phyloP scores from a whole-genome alignment of 768 basidiomycete species.

The Trametes meyenii region DNA sequence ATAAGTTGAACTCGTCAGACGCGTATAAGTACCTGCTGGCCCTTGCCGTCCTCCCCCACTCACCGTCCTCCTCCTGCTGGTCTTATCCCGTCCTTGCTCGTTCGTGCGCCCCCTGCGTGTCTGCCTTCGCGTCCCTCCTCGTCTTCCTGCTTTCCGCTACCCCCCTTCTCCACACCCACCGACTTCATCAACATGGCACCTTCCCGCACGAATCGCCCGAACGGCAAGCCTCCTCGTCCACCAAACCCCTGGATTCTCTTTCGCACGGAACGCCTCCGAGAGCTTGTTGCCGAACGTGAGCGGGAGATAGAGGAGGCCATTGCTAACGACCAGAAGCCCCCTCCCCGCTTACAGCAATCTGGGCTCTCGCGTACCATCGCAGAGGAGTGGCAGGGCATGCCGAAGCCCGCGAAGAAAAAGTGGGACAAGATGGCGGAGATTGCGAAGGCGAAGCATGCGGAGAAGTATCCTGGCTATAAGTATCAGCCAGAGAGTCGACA shows the following conservation, averaged over 20 bases:
- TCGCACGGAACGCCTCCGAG: constrained; percentile 18
- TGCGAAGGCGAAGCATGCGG: constrained; percentile 29
- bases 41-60: constrained; percentile 3
- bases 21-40: constrained; percentile 11
- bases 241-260: constrained; percentile 28
- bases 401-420: neutral
- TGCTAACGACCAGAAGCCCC: too few relatives aligned
- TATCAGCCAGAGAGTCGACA: constrained; percentile 31
- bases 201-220: neutral
- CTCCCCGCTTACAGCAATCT: constrained; percentile 7
- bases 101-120: neutral
- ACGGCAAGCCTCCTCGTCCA: constrained; percentile 17
- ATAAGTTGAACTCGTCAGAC: constrained; percentile 17
- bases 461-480: constrained; percentile 32
- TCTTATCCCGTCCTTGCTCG: neutral
- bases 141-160: neutral
- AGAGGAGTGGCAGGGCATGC: constrained; percentile 7
- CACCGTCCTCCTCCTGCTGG: neutral
- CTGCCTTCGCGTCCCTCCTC: neutral
- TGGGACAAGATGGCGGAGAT: constrained; percentile 27
- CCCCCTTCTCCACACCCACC: neutral
- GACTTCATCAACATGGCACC: constrained; percentile 4
- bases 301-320: neutral
- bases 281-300: neutral
- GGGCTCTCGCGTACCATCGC: constrained; percentile 17